Conservation (phyloP, 2,329 filamentous ascomycete genomes). For the Aspergillus luchuensis region DNA sequence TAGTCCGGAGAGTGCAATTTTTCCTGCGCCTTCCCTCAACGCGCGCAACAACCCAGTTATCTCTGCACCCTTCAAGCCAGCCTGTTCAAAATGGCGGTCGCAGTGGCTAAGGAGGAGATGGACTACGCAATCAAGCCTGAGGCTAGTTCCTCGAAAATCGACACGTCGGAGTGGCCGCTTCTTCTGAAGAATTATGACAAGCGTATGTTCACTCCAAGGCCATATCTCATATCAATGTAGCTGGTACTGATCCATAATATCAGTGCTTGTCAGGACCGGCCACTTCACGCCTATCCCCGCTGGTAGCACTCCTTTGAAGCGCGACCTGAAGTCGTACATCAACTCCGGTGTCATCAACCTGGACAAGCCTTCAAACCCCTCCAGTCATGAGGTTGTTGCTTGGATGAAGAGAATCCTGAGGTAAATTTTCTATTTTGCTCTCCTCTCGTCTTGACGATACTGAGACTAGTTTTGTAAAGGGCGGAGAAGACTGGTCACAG, state of each 20-base stretch:
- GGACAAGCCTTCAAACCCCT: conserved; percentile 96
- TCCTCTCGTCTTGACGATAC: conserved; percentile 9
- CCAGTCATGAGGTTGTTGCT: conserved; percentile 96
- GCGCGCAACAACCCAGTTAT: conserved; percentile 20
- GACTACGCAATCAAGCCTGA: conserved; percentile 93
- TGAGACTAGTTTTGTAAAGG: conserved; percentile 48
- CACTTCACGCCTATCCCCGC: conserved; percentile 97
- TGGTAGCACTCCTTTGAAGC: conserved; percentile 86
- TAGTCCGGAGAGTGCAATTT: conserved; percentile 26
- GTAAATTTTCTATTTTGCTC: conserved; percentile 49
- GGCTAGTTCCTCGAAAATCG: conserved; percentile 72
- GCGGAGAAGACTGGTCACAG: conserved; percentile 98
- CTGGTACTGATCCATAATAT: conserved; percentile 20
- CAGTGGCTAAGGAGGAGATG: conserved; percentile 62
- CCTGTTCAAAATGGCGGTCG: conserved; percentile 37
- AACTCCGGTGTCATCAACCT: conserved; percentile 98
- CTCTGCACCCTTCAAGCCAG: conserved; percentile 23
- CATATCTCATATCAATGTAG: conserved; percentile 13
- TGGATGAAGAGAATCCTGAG: conserved; percentile 98
- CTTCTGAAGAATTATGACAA: conserved; percentile 96
- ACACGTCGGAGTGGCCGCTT: conserved; percentile 89
- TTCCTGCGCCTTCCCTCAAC: conserved; percentile 25
- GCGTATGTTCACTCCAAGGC: conserved; percentile 58
- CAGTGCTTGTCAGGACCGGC: conserved; percentile 87
- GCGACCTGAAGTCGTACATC: conserved; percentile 96